Conservation (phyloP, 2,329 filamentous ascomycete species). For the Remersonia thermophila region DNA sequence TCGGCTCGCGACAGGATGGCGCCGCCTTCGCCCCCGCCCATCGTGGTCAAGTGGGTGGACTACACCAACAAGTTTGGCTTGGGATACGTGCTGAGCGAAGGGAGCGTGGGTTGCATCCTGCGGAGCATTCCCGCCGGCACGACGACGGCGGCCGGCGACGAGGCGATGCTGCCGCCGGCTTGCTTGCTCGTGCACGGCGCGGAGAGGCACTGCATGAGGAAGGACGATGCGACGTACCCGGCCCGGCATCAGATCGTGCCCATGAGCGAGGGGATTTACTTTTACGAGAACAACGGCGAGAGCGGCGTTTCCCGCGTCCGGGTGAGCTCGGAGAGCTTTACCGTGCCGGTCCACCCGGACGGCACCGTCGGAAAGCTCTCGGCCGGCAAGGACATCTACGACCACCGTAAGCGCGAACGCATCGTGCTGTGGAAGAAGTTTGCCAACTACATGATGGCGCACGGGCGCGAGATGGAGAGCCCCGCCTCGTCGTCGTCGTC, state of each 20-base stretch:
- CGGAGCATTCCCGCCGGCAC: constrained; percentile 37
- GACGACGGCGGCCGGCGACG: constrained; percentile 31
- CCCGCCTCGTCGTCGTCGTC: constrained; percentile 16
- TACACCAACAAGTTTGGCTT: constrained; percentile 80
- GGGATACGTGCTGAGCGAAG: constrained; percentile 72
- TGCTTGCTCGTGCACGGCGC: constrained; percentile 61
- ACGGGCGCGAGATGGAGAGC: constrained; percentile 56
- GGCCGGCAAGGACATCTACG: constrained; percentile 50
- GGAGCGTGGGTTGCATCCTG: constrained; percentile 62
- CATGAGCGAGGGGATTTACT: constrained; percentile 53
- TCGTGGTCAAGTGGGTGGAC: constrained; percentile 73
- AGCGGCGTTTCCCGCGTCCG: constrained; percentile 50
- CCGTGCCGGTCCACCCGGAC: constrained; percentile 41
- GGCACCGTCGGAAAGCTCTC: constrained; percentile 49
- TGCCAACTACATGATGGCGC: constrained; percentile 62
- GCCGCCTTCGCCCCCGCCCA: constrained; percentile 44
- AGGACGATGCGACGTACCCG: constrained; percentile 40
- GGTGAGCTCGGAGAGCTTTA: constrained; percentile 51
- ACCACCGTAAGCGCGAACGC: constrained; percentile 53
- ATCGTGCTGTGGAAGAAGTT: constrained; percentile 62
- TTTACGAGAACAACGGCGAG: constrained; percentile 60
- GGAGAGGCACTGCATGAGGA: constrained; percentile 55
- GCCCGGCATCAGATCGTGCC: constrained; percentile 52
- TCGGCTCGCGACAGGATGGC: constrained; percentile 40
- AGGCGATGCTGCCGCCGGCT: constrained; percentile 50